Base-by-base conservation (phyloP, 1,284 basidiomycete species). In the Fomes fomentarius region DNA sequence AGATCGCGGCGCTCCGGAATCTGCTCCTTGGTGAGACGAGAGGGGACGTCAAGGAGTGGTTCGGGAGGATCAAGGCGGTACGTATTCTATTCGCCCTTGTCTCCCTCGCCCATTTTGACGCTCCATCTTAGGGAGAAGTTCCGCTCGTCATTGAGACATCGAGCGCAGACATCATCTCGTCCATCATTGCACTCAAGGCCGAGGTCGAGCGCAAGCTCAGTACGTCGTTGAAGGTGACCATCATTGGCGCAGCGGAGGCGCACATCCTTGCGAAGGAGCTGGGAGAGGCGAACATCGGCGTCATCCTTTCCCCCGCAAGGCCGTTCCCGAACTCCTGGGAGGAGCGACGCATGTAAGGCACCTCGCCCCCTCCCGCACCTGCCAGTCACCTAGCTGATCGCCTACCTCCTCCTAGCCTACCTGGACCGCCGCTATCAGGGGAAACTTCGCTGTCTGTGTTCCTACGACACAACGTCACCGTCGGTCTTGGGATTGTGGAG, bases 261-360 rank as follows among this genome's bases (percentile, higher is more conserved):
- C 81, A 90, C 69, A 71, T 89, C 19, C 70, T 94, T 48, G 92
- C 92, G 1, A 71, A 81, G 41, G 85, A 93, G 61, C 81, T 95
- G 31, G 82, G 88, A 62, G 67, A 69, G 26, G 83, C 85, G 1
- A 71, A 80, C 45, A 80, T 94, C 14, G 87, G 87, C 14, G 90
- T 95, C 25, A 84, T 96, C 53, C 71, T 92, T 75, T 62, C 83
- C 58, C 70, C 83, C 62, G 66, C 78, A 12, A 76, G 79, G 56
- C 81, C 87, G 7, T 89, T 82, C 75, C 85, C 89, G 2, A 65
- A 67, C 24, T 76, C 76, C 1, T 95, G 91, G 89, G 87, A 92
- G 64, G 71, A 79, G 60, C 76, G 83, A 22, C 76, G 90, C 64
- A 78, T 84, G 82, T 87, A 59, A 64, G 78, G 62, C 1, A 22